A percentile compares a stretch with the other conserved stretches of the same genome.
phyloP scores from a whole-genome alignment of 306 rosid species.

The Albizia julibrissin region DNA sequence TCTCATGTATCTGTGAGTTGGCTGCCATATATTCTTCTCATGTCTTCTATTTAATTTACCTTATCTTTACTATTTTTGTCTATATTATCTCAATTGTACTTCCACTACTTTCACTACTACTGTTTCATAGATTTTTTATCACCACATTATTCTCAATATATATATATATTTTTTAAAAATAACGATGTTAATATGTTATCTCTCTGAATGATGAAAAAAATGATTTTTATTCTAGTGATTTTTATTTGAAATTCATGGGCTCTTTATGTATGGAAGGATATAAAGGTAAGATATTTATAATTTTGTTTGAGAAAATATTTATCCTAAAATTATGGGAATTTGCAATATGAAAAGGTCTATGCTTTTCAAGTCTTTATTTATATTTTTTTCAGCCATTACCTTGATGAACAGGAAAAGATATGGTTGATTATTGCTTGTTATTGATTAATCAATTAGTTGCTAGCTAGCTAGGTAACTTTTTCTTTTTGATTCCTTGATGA shows the following conservation, averaged over 20 bases:
- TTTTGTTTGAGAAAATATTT: neutral
- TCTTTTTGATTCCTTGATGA: constrained; percentile 20
- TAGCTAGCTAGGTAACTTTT: neutral
- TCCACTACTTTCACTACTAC: neutral
- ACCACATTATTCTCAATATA: neutral
- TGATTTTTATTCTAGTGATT: neutral
- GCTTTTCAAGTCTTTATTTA: neutral
- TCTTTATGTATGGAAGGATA: neutral
- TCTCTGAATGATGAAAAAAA: neutral
- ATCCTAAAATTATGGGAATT: neutral
- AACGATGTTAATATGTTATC: neutral
- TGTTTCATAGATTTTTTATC: neutral
- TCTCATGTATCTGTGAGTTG: constrained; percentile 31
- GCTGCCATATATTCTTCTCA: constrained; percentile 27
- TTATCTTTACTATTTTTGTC: neutral
- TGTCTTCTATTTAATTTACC: neutral
- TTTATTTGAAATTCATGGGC: neutral
- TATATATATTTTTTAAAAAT: neutral
- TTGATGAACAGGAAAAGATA: constrained; percentile 2
- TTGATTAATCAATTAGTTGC: constrained; percentile 21
- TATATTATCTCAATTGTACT: neutral
- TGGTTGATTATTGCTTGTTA: neutral
- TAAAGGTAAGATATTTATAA: neutral
- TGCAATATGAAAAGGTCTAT: neutral
- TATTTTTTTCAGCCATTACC: neutral